Percentiles rank a stretch among this genome's conserved stretches.
Conservation (phyloP, 768 basidiomycete genomes). For the Fomitopsis pulvina region DNA sequence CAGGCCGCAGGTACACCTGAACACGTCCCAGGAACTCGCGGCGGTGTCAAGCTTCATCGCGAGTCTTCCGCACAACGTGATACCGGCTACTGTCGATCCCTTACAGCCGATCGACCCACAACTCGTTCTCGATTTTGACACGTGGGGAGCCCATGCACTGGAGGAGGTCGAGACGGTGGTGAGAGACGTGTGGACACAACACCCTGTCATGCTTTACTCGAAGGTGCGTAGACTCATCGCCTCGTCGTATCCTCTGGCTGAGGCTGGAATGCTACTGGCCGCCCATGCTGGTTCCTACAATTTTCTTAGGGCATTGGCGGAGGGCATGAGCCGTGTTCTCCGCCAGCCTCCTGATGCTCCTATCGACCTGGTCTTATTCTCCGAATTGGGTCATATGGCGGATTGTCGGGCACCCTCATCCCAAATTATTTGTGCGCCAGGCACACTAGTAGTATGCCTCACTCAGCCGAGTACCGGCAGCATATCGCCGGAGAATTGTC, state of each 20-base stretch:
- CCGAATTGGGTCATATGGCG: too few species aligned
- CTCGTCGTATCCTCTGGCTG: not conserved
- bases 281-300: too few species aligned
- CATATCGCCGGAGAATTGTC: too few species aligned
- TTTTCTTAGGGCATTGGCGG: too few species aligned
- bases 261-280: not conserved
- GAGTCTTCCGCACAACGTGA: conserved; percentile 67
- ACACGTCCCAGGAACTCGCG: conserved; percentile 58
- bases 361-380: too few species aligned
- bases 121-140: conserved; percentile 79
- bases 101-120: conserved; percentile 65
- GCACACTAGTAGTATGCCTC: too few species aligned
- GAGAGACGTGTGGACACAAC: conserved; percentile 60
- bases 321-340: too few species aligned
- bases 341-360: too few species aligned
- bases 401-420: too few species aligned
- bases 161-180: conserved; percentile 57
- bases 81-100: conserved; percentile 63
- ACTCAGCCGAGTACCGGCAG: too few species aligned
- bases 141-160: conserved; percentile 50
- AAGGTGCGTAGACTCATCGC: conserved; percentile 51
- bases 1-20: conserved; percentile 39
- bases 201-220: conserved; percentile 71
- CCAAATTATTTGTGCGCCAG: too few species aligned
- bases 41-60: conserved; percentile 70